A percentile compares a stretch with the other conserved stretches of the same genome.
phyloP scores from a whole-genome alignment of 225 moss, liverwort and hornwort genomes.

The Sphagnum tenellum region DNA sequence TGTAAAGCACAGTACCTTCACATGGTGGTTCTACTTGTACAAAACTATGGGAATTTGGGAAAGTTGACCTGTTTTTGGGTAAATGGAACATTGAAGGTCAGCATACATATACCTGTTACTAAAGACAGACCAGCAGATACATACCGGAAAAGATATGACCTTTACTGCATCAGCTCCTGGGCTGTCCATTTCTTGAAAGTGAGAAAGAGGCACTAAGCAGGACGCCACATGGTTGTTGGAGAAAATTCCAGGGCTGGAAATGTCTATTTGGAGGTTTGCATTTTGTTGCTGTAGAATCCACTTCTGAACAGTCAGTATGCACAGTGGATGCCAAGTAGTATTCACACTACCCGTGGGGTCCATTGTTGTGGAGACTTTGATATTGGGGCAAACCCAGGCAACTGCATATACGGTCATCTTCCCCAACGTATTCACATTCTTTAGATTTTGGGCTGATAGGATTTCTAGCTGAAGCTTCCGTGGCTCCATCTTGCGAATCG shows the following conservation, averaged over 20 bases:
- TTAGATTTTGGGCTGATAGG: constrained; percentile 56
- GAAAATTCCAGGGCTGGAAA: constrained; percentile 54
- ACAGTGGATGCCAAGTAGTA: constrained; percentile 61
- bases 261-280: constrained; percentile 40
- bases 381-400: constrained; percentile 40
- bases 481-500: constrained; percentile 20
- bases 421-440: constrained; percentile 58
- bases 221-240: constrained; percentile 46
- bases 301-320: constrained; percentile 53
- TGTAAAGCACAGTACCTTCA: neutral
- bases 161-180: constrained; percentile 8
- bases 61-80: too few relatives aligned
- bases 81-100: neutral
- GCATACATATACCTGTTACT: neutral
- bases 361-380: constrained; percentile 33
- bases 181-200: constrained; percentile 11
- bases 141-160: constrained; percentile 10
- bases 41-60: too few relatives aligned
- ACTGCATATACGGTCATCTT: constrained; percentile 56
- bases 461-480: constrained; percentile 38
- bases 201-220: constrained; percentile 36
- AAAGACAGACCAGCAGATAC: neutral
- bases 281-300: constrained; percentile 28
- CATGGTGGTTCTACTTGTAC: too few relatives aligned
- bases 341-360: too few relatives aligned